These are phyloP conservation scores for Gonium pectorale DNA, from an alignment of 139 green algal species.

Conservation along the genomic window DNA sequence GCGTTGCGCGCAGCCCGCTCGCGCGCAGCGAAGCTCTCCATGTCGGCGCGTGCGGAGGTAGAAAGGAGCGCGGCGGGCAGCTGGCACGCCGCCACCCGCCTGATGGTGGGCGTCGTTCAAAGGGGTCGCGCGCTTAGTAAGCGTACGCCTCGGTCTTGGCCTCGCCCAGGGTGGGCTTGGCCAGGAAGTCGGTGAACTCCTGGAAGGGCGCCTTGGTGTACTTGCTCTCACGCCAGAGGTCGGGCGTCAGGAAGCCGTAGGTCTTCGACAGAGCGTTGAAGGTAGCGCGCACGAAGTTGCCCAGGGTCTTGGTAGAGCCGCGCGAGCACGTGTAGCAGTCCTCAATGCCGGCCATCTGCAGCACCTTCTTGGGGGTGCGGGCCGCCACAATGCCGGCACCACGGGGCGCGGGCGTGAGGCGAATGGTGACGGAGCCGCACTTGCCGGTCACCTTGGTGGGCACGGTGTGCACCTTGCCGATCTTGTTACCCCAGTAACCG, in stretches of 20 bases:
- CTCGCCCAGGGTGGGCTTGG: conserved; percentile 79
- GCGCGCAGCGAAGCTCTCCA: too few species aligned
- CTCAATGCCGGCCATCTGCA: conserved; percentile 99
- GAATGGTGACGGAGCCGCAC: conserved; percentile 96
- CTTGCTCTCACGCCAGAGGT: conserved; percentile 96
- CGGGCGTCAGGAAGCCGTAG: conserved; percentile 97
- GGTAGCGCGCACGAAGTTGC: conserved; percentile 97
- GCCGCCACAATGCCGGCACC: conserved; percentile 98
- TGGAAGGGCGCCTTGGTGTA: conserved; percentile 95
- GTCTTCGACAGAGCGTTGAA: conserved; percentile 76
- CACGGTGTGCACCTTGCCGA: conserved; percentile 90
- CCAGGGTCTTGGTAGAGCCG: conserved; percentile 97
- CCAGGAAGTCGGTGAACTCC: conserved; percentile 84
- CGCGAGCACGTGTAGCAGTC: conserved; percentile 98
- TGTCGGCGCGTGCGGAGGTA: too few species aligned
- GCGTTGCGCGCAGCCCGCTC: too few species aligned
- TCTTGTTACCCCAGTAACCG: conserved; percentile 99
- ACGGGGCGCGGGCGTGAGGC: conserved; percentile 96
- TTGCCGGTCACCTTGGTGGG: conserved; percentile 96
- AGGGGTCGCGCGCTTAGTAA: conserved; percentile 32
- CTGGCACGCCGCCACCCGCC: too few species aligned
- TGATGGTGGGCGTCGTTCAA: too few species aligned
- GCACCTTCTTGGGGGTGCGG: conserved; percentile 98
- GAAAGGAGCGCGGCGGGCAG: too few species aligned
- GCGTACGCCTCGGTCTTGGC: conserved; percentile 62